Evolutionary conservation across 1,139 yeast genomes (phyloP), one percentile per base, ranked within the genome.

Genomic region (Yamadazyma oceani): DNA sequence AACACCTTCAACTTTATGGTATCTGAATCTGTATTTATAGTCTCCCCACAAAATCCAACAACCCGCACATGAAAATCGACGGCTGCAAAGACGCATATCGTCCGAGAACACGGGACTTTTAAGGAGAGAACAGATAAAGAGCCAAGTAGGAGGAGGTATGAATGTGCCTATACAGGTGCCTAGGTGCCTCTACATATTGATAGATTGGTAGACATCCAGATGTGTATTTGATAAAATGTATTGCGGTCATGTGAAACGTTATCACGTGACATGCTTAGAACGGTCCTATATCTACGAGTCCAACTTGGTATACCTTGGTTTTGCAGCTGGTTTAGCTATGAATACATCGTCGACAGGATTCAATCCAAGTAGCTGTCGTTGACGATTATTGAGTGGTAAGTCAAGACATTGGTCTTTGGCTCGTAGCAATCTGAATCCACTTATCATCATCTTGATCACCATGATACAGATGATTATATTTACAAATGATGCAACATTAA

Each of bases 391-490:
- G 40, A 71, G 57, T 2, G 75, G 74, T 36, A 71, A 57, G 46
- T 70, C 75, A 31, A 49, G 45, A 40, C 76, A 70, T 46, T 69
- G 72, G 43, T 70, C 75, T 35, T 58, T 64, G 2, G 64, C 60
- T 41, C 54, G 54, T 14, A 57, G 25, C 12, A 67, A 45, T 22
- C 47, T 53, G 31, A 51, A 40, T 17, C 46, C 30, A 4, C 64
- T 49, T 6, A 53, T 9, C 10, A 54, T 31, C 10, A 50, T 47
- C 19, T 34, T 40, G 1, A 44, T 13, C 2, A 27, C 14, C 11
- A 39, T 13, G 10, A 25, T 22, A 17, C 42, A 28, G 3, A 45
- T 34, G 10, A 40, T 10, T 7, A 36, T 33, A 12, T 38, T 39
- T 1, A 47, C 21, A 3, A 39, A n/a, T 14, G 35, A 34, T 10